Evolutionary conservation across 1,139 yeast species (phyloP).

Genomic region (Yamadazyma mexicana): DNA sequence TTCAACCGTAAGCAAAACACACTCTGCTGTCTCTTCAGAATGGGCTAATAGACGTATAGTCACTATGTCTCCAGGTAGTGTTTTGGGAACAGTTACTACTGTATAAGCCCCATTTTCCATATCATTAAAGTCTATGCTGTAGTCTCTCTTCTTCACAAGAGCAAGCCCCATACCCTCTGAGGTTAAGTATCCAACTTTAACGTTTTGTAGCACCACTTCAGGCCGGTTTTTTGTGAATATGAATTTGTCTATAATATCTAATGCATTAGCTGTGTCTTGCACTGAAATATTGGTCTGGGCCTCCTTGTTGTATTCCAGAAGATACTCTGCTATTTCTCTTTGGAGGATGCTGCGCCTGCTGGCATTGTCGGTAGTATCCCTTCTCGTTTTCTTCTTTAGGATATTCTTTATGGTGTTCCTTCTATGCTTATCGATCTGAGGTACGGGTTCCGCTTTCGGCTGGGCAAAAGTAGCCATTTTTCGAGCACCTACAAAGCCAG

Average conservation of each 20-base stretch:
- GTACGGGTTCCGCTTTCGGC: neutral
- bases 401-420: neutral
- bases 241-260: constrained; percentile 27
- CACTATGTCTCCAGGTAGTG: constrained; percentile 40
- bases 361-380: constrained; percentile 31
- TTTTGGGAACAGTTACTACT: constrained; percentile 38
- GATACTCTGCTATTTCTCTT: constrained; percentile 26
- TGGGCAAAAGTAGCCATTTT: neutral
- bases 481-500: neutral
- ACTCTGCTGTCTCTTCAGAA: constrained; percentile 32
- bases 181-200: constrained; percentile 30
- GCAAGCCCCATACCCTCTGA: constrained; percentile 43
- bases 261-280: constrained; percentile 23
- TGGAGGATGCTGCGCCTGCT: constrained; percentile 22
- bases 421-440: neutral
- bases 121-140: constrained; percentile 13
- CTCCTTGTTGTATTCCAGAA: constrained; percentile 14
- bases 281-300: constrained; percentile 9
- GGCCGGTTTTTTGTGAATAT: constrained; percentile 25
- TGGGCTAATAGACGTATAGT: constrained; percentile 30
- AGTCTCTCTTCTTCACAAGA: constrained; percentile 26
- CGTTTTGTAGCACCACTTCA: constrained; percentile 17
- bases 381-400: constrained; percentile 18
- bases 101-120: constrained; percentile 20
- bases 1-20: constrained; percentile 21